These are phyloP conservation scores for Bacidia rubella DNA, from an alignment of 495 filamentous ascomycete species.

Conservation along the genomic window DNA sequence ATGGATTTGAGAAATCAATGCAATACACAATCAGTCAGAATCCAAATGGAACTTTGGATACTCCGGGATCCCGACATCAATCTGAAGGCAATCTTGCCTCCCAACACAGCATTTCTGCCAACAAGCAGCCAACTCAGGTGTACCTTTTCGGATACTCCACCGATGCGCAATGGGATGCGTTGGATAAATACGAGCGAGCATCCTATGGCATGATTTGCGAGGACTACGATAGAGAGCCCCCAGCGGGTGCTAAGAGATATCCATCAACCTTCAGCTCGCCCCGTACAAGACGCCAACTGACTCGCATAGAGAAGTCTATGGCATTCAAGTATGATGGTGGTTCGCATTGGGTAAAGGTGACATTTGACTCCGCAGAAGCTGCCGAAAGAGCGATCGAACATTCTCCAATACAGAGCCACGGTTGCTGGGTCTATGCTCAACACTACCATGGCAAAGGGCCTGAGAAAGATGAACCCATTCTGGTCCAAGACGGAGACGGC, in stretches of 20 bases:
- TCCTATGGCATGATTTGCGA: conserved; percentile 67
- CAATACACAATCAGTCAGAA: conserved; percentile 22
- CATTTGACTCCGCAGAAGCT: conserved; percentile 68
- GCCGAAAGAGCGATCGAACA: conserved; percentile 62
- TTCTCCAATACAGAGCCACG: conserved; percentile 65
- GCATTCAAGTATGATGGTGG: conserved; percentile 66
- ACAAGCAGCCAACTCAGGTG: conserved; percentile 62
- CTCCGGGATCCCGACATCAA: conserved; percentile 19
- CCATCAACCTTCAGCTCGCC: conserved; percentile 53
- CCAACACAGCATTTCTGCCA: conserved; percentile 31
- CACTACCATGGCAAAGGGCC: conserved; percentile 60
- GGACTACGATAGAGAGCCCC: conserved; percentile 68
- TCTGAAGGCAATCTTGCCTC: conserved; percentile 22
- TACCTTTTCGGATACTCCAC: conserved; percentile 71
- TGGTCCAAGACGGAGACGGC: conserved; percentile 27
- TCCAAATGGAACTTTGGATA: conserved; percentile 22
- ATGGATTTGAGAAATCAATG: conserved; percentile 33
- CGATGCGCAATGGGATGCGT: conserved; percentile 65
- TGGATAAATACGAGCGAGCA: conserved; percentile 67
- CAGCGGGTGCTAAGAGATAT: conserved; percentile 37
- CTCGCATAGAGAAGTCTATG: conserved; percentile 55
- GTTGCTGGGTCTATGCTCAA: conserved; percentile 66
- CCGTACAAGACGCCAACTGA: conserved; percentile 44
- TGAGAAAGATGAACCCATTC: conserved; percentile 47
- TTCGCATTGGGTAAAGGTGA: conserved; percentile 84